Percentiles rank a stretch among this genome's conserved stretches.
Conservation (phyloP, 208 protist species). For the Crithidia thermophila region DNA sequence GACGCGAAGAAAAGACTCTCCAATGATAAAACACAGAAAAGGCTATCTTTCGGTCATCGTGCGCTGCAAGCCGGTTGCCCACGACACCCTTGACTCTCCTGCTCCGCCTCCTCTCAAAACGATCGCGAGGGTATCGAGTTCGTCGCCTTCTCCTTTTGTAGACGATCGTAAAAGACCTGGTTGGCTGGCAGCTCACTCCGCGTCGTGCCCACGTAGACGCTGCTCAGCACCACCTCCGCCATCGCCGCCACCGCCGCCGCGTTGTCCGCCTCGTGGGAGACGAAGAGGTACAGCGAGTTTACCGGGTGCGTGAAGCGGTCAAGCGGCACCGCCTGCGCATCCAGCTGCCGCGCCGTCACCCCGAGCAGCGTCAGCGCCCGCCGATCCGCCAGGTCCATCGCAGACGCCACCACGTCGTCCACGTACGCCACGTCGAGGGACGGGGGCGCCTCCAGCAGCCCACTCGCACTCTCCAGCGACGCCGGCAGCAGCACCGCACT, state of each 20-base stretch:
- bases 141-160: constrained; percentile 48
- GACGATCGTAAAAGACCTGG: constrained; percentile 79
- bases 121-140: not conserved
- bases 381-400: constrained; percentile 38
- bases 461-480: constrained; percentile 21
- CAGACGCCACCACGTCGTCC: constrained; percentile 49
- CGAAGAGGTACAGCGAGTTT: constrained; percentile 72
- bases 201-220: constrained; percentile 37
- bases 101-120: not conserved
- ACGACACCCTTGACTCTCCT: no score
- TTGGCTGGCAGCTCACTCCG: constrained; percentile 51
- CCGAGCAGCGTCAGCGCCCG: constrained; percentile 48
- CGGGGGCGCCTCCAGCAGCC: constrained; percentile 40
- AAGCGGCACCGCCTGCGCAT: constrained; percentile 40
- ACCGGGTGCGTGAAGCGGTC: constrained; percentile 49
- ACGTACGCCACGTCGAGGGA: constrained; percentile 53
- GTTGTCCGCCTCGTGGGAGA: constrained; percentile 26
- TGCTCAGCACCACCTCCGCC: constrained; percentile 23
- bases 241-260: constrained; percentile 32
- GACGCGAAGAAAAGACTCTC: no score
- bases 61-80: no score
- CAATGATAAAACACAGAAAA: no score
- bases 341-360: constrained; percentile 39
- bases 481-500: constrained; percentile 56
- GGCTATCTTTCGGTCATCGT: no score